These are phyloP conservation scores for Aspergillus melleus DNA, from an alignment of 2,329 filamentous ascomycete species.

Conservation along the genomic window DNA sequence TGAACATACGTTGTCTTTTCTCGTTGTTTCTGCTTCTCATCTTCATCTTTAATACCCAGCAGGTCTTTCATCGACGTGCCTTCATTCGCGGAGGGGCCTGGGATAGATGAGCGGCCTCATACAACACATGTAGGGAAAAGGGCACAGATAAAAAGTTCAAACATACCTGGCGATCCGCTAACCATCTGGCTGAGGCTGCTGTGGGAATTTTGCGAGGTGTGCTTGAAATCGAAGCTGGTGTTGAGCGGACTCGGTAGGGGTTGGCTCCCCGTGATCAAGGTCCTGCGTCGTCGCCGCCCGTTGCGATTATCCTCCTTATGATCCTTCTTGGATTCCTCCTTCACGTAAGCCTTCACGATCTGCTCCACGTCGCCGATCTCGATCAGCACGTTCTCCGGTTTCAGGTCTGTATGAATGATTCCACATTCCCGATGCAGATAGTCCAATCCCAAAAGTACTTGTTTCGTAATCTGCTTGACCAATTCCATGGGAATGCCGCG, in stretches of 20 bases:
- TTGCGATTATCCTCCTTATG: constrained; percentile 91
- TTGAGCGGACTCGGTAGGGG: constrained; percentile 93
- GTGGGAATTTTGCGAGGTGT: constrained; percentile 63
- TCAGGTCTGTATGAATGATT: constrained; percentile 97
- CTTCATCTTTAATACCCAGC: constrained; percentile 56
- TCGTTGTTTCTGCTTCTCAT: constrained; percentile 72
- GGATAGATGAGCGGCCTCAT: constrained; percentile 33
- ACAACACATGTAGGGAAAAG: constrained; percentile 18
- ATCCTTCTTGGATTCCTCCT: constrained; percentile 63
- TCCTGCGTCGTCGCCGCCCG: constrained; percentile 82
- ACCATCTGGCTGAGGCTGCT: constrained; percentile 82
- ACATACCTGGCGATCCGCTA: constrained; percentile 67
- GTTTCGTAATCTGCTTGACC: constrained; percentile 98
- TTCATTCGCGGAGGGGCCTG: constrained; percentile 44
- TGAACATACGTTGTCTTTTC: constrained; percentile 86
- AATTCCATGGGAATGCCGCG: constrained; percentile 93
- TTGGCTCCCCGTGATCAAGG: constrained; percentile 95
- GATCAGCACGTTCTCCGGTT: constrained; percentile 97
- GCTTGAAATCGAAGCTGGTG: constrained; percentile 74
- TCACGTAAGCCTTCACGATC: constrained; percentile 94
- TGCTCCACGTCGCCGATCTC: constrained; percentile 99
- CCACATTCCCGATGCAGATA: constrained; percentile 97
- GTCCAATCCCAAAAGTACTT: constrained; percentile 91
- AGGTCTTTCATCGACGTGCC: constrained; percentile 58
- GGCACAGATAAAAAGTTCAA: constrained; percentile 32